Percentiles rank a stretch among this genome's conserved stretches.
Conservation (phyloP, 805 yeast genomes). For the Starmerella sirachaensis region DNA sequence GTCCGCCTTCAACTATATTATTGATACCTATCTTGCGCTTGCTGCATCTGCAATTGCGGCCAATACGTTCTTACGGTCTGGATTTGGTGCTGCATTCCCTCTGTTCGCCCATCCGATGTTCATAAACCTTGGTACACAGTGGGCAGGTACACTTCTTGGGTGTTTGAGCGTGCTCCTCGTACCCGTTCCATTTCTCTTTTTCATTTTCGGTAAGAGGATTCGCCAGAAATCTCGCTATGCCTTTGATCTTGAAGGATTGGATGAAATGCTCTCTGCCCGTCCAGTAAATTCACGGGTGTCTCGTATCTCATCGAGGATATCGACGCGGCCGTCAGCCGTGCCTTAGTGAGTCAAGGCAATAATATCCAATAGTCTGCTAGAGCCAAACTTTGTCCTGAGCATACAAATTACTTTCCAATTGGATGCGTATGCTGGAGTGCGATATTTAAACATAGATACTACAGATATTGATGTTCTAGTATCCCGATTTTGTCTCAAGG, state of each 20-base stretch:
- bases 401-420: too few relatives aligned
- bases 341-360: too few relatives aligned
- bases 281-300: too few relatives aligned
- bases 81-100: slow-evolving; percentile 60
- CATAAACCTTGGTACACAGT: slow-evolving; percentile 51
- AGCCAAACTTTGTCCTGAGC: too few relatives aligned
- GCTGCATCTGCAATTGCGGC: slow-evolving; percentile 75
- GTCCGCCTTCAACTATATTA: slow-evolving; percentile 57
- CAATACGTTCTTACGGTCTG: slow-evolving; percentile 57
- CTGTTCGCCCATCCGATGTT: slow-evolving; percentile 65
- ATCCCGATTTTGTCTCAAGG: too few relatives aligned
- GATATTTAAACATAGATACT: too few relatives aligned
- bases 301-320: too few relatives aligned
- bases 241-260: slow-evolving; percentile 21
- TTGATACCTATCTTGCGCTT: slow-evolving; percentile 55
- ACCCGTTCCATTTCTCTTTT: slow-evolving; percentile 60
- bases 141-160: slow-evolving; percentile 70
- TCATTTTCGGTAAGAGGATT: slow-evolving; percentile 43
- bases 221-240: slow-evolving; percentile 52
- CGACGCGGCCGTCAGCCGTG: too few relatives aligned
- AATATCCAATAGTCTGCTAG: too few relatives aligned
- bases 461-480: too few relatives aligned
- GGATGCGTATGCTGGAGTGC: too few relatives aligned
- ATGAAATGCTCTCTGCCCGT: too few relatives aligned
- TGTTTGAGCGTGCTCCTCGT: slow-evolving; percentile 43